Conservation (phyloP, 1,284 basidiomycete genomes). For the Heterobasidion parviporum region DNA sequence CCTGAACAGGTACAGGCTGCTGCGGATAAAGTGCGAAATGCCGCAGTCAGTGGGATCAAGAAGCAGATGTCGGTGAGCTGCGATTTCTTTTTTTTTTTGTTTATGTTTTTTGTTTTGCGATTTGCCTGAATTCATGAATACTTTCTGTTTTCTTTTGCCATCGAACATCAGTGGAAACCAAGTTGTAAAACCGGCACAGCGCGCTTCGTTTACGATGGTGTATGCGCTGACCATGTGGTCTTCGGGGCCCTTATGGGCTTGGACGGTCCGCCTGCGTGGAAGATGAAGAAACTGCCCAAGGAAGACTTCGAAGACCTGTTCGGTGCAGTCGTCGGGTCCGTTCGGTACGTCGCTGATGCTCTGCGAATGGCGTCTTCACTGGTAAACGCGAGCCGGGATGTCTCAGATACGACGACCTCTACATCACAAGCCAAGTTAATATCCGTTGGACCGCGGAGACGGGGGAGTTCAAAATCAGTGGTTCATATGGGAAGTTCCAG, state of each 20-base stretch:
- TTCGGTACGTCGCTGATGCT: slow-evolving; percentile 13
- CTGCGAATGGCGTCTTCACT: background rate
- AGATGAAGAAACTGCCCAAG: slow-evolving; percentile 40
- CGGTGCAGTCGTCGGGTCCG: slow-evolving; percentile 20
- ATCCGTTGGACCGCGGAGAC: slow-evolving; percentile 36
- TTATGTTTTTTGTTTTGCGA: too few species aligned
- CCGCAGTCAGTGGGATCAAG: slow-evolving; percentile 41
- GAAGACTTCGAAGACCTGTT: slow-evolving; percentile 36
- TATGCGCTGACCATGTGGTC: slow-evolving; percentile 42
- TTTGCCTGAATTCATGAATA: background rate
- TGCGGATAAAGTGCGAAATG: slow-evolving; percentile 37
- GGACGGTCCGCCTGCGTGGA: slow-evolving; percentile 39
- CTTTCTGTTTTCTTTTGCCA: background rate
- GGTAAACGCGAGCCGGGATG: background rate
- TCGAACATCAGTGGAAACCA: slow-evolving; percentile 36
- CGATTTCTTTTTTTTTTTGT: background rate
- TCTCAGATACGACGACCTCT: slow-evolving; percentile 31
- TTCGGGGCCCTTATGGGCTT: slow-evolving; percentile 41
- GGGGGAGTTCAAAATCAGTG: slow-evolving; percentile 45
- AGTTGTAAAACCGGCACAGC: slow-evolving; percentile 41
- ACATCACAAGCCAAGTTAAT: slow-evolving; percentile 35
- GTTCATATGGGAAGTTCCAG: slow-evolving; percentile 28
- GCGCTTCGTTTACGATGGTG: slow-evolving; percentile 46
- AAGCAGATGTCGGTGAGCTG: slow-evolving; percentile 43
- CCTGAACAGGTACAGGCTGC: slow-evolving; percentile 32